Evolutionary conservation across 2,329 filamentous ascomycete genomes (phyloP), one percentile per base, ranked within the genome.

Genomic region (Talaromyces pinophilus): DNA sequence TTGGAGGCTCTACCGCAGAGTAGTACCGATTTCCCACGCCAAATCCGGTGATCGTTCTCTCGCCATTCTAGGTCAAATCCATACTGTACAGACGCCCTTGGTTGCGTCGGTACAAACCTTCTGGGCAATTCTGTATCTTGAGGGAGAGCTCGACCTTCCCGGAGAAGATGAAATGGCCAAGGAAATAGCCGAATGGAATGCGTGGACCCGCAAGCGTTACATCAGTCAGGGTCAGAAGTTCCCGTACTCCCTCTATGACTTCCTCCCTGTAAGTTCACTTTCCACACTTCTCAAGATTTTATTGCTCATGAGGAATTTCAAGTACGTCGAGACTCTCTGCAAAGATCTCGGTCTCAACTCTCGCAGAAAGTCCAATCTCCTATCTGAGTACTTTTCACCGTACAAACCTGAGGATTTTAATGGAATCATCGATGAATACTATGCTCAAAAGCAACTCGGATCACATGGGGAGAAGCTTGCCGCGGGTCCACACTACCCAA

Each of bases 141-240:
- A 25, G 3, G 25, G 25, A 25, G 25, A 25, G 25, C 25, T 25
- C 25, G 3, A 25, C 28, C 15, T 33, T 72, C 1, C 76, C 76
- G 76, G 25, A 4, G 25, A 25, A 25, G 25, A 25, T 25, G 25
- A 25, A 25, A 25, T 25, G 25, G 25, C 25, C 25, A 25, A 25
- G 25, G 25, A 78, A 63, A 71, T 72, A 4, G 71, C 76, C 1
- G 62, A 62, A n/a, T 77, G 70, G 68, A 77, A 75, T 52, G 72
- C 69, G 0, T 79, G 77, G 77, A 72, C 72, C 6, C 62, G 70
- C 5, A 77, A 76, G 68, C 68, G 77, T 25, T 79, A 79, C 67
- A 54, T 74, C 0, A 64, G 64, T 11, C 70, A 74, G 25, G 78
- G 78, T 19, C 59, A 64, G 35, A 76, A 75, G 59, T 69, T 73